These are phyloP conservation scores for Viridothelium virens DNA, from an alignment of 495 filamentous ascomycete genomes.

Conservation along the genomic window DNA sequence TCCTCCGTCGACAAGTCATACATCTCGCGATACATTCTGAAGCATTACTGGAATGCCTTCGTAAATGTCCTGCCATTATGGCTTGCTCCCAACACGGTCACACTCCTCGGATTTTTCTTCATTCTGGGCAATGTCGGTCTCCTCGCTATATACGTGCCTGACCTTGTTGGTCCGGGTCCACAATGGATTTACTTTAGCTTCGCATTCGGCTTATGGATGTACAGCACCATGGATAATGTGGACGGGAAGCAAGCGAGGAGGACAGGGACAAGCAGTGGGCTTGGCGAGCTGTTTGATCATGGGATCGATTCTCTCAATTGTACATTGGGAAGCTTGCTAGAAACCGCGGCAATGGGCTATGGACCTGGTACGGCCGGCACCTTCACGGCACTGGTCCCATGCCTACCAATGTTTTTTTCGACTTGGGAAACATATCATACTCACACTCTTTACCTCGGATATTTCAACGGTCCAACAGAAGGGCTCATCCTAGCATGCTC, in stretches of 20 bases:
- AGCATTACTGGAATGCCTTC: conserved; percentile 96
- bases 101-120: conserved; percentile 88
- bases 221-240: conserved; percentile 97
- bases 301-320: conserved; percentile 98
- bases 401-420: conserved; percentile 96
- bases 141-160: conserved; percentile 76
- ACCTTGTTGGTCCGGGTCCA: conserved; percentile 81
- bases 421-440: conserved; percentile 99
- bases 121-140: conserved; percentile 79
- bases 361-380: conserved; percentile 74
- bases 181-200: conserved; percentile 24
- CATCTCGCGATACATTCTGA: conserved; percentile 85
- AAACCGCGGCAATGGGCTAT: conserved; percentile 85
- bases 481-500: conserved; percentile 80
- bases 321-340: conserved; percentile 78
- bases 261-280: conserved; percentile 87
- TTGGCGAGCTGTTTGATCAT: conserved; percentile 97
- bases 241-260: conserved; percentile 95
- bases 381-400: conserved; percentile 84
- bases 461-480: conserved; percentile 93
- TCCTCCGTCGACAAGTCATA: conserved; percentile 94
- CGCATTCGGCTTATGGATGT: conserved; percentile 44
- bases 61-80: conserved; percentile 88
- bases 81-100: conserved; percentile 97
- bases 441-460: conserved; percentile 91